A percentile compares a stretch with the other conserved stretches of the same genome.
These are phyloP conservation scores for Boletus eberwhitei DNA, from an alignment of 768 basidiomycete species.

Conservation along the genomic window DNA sequence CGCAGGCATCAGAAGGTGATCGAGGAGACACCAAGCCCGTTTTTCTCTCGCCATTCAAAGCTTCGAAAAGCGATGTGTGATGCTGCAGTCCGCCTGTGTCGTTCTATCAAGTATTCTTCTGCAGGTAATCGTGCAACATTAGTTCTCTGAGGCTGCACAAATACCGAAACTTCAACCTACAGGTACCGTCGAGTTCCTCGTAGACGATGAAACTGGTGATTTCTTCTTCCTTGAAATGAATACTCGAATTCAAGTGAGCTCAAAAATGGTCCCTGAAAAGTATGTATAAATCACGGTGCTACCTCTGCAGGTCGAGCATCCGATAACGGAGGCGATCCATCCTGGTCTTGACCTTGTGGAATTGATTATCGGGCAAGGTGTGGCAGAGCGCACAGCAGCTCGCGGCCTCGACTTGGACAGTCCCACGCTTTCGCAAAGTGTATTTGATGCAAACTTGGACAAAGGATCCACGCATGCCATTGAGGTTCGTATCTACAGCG, in stretches of 20 bases:
- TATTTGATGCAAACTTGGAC: slow-evolving; percentile 31
- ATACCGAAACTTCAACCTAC: background rate
- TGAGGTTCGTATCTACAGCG: slow-evolving; percentile 59
- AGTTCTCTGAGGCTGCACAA: background rate
- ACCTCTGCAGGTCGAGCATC: slow-evolving; percentile 58
- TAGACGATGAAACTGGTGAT: slow-evolving; percentile 46
- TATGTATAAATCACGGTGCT: background rate
- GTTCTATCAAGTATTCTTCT: slow-evolving; percentile 52
- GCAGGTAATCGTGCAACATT: slow-evolving; percentile 39
- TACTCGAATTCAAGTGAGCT: slow-evolving; percentile 52
- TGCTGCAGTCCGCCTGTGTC: slow-evolving; percentile 51
- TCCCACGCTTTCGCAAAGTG: slow-evolving; percentile 36
- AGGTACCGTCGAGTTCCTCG: slow-evolving; percentile 70
- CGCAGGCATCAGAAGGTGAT: slow-evolving; percentile 71
- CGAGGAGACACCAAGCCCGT: slow-evolving; percentile 67
- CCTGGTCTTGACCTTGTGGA: slow-evolving; percentile 59
- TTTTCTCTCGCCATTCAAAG: slow-evolving; percentile 42
- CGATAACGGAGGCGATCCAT: slow-evolving; percentile 56
- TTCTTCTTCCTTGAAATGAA: slow-evolving; percentile 78
- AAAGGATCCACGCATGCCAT: slow-evolving; percentile 38
- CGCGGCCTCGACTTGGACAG: slow-evolving; percentile 15
- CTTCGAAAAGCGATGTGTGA: slow-evolving; percentile 46
- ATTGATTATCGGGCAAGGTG: slow-evolving; percentile 60
- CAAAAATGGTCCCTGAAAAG: background rate
- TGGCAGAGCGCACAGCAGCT: slow-evolving; percentile 32